Evolutionary conservation across 2,329 filamentous ascomycete species (phyloP).

Genomic region (Colletotrichum falcatum): DNA sequence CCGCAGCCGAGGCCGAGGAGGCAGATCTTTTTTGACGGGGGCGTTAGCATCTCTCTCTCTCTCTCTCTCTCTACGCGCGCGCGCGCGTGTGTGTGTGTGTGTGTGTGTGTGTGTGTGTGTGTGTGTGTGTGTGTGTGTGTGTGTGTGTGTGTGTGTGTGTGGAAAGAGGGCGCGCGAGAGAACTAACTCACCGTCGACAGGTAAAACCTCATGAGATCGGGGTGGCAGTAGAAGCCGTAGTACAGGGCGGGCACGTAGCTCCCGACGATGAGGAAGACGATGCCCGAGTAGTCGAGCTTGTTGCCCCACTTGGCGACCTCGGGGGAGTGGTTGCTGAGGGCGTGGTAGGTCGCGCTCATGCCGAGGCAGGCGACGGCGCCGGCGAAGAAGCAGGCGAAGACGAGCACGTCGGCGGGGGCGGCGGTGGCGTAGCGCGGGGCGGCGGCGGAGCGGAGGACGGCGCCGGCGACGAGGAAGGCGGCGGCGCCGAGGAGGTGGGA

Average conservation of each 20-base stretch:
- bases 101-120: constrained; percentile 40
- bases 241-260: constrained; percentile 90
- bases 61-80: no score
- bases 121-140: constrained; percentile 37
- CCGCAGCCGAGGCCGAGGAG: constrained; percentile 82
- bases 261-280: constrained; percentile 90
- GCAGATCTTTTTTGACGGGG: constrained; percentile 71
- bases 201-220: constrained; percentile 75
- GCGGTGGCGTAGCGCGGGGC: constrained; percentile 75
- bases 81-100: constrained; percentile 40
- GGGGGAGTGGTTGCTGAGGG: constrained; percentile 86
- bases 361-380: constrained; percentile 80
- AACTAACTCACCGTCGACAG: constrained; percentile 75
- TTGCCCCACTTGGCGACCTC: constrained; percentile 86
- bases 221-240: constrained; percentile 84
- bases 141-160: constrained; percentile 40
- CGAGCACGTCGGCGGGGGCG: constrained; percentile 71
- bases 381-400: constrained; percentile 82
- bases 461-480: constrained; percentile 63
- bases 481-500: constrained; percentile 74
- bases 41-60: neutral
- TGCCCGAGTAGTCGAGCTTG: constrained; percentile 94
- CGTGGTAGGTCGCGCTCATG: constrained; percentile 88
- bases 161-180: neutral
- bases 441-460: constrained; percentile 68